These are phyloP conservation scores for Nemania sp. DNA, from an alignment of 2,329 filamentous ascomycete species.

Conservation along the genomic window DNA sequence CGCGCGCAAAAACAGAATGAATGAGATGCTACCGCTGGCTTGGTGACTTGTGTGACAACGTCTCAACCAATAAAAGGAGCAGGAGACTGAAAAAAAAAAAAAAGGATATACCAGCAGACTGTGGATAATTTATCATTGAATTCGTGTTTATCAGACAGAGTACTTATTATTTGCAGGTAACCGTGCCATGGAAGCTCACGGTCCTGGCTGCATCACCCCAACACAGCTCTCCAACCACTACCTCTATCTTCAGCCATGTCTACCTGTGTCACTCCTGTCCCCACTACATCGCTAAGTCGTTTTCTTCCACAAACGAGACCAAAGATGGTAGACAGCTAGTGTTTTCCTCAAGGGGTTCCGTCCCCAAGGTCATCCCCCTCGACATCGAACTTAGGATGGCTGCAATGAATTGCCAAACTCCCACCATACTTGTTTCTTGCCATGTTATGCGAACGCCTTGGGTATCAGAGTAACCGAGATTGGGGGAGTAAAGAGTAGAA, in stretches of 20 bases:
- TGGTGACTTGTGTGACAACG: too few species aligned
- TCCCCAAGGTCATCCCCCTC: not conserved
- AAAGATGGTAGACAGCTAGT: not conserved
- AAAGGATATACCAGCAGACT: too few species aligned
- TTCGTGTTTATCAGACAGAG: not conserved
- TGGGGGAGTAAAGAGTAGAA: slow-evolving; percentile 9
- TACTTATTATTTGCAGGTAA: slow-evolving; percentile 4
- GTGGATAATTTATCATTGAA: not conserved
- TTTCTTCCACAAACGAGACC: not conserved
- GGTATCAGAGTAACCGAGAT: slow-evolving; percentile 27
- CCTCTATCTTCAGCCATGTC: slow-evolving; percentile 2
- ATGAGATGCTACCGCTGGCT: too few species aligned
- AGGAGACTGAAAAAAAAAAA: too few species aligned
- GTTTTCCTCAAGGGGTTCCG: not conserved
- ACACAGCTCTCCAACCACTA: not conserved
- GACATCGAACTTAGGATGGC: not conserved
- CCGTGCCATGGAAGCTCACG: not conserved
- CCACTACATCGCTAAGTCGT: not conserved
- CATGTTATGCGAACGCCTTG: slow-evolving; percentile 25
- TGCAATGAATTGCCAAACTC: slow-evolving; percentile 13
- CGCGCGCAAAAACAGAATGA: too few species aligned
- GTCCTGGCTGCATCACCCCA: not conserved
- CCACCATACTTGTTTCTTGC: slow-evolving; percentile 6
- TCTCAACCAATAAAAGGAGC: too few species aligned
- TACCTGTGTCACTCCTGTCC: slow-evolving; percentile 3